Base-by-base conservation (phyloP, 306 rosid species). In the Clitoria ternatea region DNA sequence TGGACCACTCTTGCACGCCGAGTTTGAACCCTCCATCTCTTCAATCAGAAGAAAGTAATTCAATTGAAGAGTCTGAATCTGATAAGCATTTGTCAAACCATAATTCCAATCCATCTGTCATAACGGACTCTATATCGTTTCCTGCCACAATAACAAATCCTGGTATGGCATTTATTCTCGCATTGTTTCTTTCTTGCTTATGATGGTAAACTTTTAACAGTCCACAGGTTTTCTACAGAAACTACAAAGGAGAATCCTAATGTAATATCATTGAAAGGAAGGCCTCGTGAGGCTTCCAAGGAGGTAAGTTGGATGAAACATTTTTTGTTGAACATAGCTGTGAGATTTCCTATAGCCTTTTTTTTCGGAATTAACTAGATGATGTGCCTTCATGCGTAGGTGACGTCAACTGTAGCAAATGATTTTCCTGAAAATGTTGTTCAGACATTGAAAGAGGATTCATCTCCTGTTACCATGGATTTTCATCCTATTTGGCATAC, bases 401-500 rank as follows among this genome's bases (percentile, higher is more conserved):
- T 18, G 14, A 50, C 22, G 17, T 50, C 75, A 9, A 23, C 43
- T 4, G 2, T 23, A 15, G 10, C 44, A 48, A 44, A 29, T 52
- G 36, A 24, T 53, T 45, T 53, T 27, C 73, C 73, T 36, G 39
- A 13, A 63, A 54, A 53, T 13, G 50, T 79, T 52, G 19, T 55
- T 26, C 53, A 39, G 60, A 80, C 72, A 43, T 20, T 80, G 77
- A 19, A 53, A 14, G 69, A 23, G 59, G 36, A 52, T 61, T 74
- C 64, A 1, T 3, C 29, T 53, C 73, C 84, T 24, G 12, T 52
- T 55, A 69, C 69, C 73, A 74, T 80, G 73, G 77, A 74, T 62
- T 80, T 80, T 62, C 77, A 74, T 69, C 80, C 80, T 42, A 0
- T 7, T 32, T 20, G 13, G 7, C 55, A 35, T 14, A 43, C 40